Evolutionary conservation across 495 filamentous ascomycete species (phyloP).

Genomic region (Talaromyces stipitatus): DNA sequence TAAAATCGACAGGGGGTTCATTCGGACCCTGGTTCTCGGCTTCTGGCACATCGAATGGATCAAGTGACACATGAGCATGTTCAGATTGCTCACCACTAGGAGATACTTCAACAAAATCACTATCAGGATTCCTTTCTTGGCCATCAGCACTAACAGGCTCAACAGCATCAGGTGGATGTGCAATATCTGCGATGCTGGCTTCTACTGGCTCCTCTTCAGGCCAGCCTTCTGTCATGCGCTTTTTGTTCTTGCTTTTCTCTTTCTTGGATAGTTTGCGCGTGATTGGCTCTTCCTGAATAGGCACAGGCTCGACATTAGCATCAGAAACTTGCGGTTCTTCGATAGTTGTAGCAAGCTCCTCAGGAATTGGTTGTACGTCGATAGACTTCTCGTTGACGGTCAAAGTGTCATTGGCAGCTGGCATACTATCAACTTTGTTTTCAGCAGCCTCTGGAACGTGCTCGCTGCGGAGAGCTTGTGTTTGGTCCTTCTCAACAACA

Average conservation of each 20-base stretch:
- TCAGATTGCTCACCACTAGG: neutral
- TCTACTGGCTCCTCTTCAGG: neutral
- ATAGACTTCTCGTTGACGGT: neutral
- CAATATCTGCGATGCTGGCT: neutral
- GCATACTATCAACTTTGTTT: constrained; percentile 5
- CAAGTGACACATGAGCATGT: constrained; percentile 4
- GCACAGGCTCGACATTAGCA: constrained; percentile 26
- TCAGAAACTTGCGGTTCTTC: neutral
- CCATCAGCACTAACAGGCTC: neutral
- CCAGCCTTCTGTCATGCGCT: constrained; percentile 6
- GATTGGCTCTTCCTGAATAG: constrained; percentile 69
- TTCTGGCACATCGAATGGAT: constrained; percentile 8
- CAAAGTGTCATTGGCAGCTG: neutral
- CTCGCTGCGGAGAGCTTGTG: neutral
- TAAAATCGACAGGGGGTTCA: neutral
- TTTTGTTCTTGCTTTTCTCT: constrained; percentile 13
- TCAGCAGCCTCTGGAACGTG: neutral
- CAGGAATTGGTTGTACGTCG: neutral
- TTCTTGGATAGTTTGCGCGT: constrained; percentile 64
- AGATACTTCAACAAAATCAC: neutral
- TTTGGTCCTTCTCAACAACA: neutral
- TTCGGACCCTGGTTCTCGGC: neutral
- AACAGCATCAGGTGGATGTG: neutral
- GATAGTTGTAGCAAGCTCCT: neutral
- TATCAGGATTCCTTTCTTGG: neutral